A percentile compares a stretch with the other conserved stretches of the same genome.
phyloP scores from a whole-genome alignment of 441 rosid genomes.

The Biscutella auriculata region DNA sequence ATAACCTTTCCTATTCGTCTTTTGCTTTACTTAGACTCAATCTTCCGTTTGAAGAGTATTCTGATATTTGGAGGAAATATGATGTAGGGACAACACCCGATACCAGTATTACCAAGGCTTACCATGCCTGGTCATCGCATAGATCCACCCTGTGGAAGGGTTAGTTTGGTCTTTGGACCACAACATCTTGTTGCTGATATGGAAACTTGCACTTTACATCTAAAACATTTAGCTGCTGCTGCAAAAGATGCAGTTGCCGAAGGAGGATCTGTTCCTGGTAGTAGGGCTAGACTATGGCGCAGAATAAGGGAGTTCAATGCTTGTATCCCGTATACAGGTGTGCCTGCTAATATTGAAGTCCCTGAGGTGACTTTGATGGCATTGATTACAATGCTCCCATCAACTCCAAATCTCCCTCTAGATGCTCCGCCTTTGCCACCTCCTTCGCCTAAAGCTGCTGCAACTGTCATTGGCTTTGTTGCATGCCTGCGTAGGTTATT shows the following conservation, averaged over 20 bases:
- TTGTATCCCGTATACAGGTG: constrained; percentile 79
- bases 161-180: constrained; percentile 43
- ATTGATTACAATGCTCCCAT: constrained; percentile 95
- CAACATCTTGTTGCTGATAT: constrained; percentile 48
- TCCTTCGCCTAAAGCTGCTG: constrained; percentile 98
- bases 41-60: no score
- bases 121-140: constrained; percentile 99
- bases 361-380: constrained; percentile 99
- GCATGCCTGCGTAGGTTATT: constrained; percentile 92
- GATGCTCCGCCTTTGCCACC: constrained; percentile 93
- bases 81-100: constrained; percentile 71
- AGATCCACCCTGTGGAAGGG: constrained; percentile 98
- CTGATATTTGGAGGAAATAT: constrained; percentile 6
- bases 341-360: constrained; percentile 73
- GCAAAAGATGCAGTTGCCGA: constrained; percentile 99
- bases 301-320: constrained; percentile 99
- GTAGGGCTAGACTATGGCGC: constrained; percentile 97
- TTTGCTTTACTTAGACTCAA: background rate
- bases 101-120: constrained; percentile 88
- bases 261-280: constrained; percentile 95
- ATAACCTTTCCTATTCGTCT: background rate
- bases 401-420: constrained; percentile 84
- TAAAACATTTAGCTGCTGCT: constrained; percentile 91
- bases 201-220: constrained; percentile 73
- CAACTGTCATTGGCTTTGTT: constrained; percentile 93